Evolutionary conservation across 2,329 filamentous ascomycete genomes (phyloP).

Genomic region (Penicillium occitanis): DNA sequence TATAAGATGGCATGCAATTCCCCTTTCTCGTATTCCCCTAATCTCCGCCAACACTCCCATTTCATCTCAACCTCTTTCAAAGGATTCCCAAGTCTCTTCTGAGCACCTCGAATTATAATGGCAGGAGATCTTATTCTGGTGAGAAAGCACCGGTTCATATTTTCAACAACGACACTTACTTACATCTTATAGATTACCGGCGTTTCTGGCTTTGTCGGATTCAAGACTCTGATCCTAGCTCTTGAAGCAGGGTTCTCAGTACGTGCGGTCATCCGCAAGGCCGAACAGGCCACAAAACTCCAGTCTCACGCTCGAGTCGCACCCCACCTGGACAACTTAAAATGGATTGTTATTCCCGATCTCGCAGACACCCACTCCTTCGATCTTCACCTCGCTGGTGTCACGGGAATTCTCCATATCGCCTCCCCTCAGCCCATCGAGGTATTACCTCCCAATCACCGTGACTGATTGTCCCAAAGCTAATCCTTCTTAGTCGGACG

Average conservation of each 20-base stretch:
- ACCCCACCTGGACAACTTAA: not conserved
- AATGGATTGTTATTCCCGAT: slow-evolving; percentile 10
- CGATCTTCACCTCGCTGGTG: not conserved
- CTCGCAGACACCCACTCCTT: not conserved
- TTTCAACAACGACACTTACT: not conserved
- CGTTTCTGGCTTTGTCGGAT: slow-evolving; percentile 29
- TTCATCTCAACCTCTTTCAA: not conserved
- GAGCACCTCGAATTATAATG: not conserved
- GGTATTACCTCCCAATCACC: not conserved
- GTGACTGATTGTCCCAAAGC: not conserved
- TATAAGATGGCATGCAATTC: not conserved
- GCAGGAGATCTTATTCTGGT: not conserved
- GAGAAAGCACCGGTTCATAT: not conserved
- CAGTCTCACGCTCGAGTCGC: not conserved
- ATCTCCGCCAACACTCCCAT: not conserved
- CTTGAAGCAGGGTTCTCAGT: slow-evolving; percentile 29
- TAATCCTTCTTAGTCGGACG: not conserved
- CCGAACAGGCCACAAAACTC: slow-evolving; percentile 14
- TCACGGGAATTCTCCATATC: slow-evolving; percentile 8
- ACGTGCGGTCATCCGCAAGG: slow-evolving; percentile 28
- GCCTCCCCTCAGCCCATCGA: slow-evolving; percentile 6
- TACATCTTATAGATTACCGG: slow-evolving; percentile 23
- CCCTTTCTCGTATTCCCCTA: not conserved
- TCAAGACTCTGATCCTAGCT: slow-evolving; percentile 26
- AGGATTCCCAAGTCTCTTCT: not conserved